Percentiles rank a stretch among this genome's conserved stretches.
These are phyloP conservation scores for Acacia acuminata DNA, from an alignment of 306 rosid species.

Conservation along the genomic window DNA sequence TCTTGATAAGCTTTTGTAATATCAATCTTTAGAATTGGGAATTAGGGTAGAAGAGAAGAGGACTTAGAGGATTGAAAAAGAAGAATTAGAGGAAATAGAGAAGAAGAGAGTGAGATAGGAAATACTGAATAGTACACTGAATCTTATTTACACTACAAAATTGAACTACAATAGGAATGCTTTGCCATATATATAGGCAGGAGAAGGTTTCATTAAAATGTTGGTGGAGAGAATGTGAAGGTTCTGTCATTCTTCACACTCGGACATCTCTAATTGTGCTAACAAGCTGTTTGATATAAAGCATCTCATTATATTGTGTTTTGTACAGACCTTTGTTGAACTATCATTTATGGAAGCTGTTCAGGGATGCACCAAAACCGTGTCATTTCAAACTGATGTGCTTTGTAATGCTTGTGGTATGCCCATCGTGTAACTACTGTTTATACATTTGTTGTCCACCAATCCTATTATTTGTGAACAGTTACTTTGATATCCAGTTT, in stretches of 20 bases:
- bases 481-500: slow-evolving; percentile 15
- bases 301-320: slow-evolving; percentile 14
- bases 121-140: too few species aligned
- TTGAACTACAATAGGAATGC: too few species aligned
- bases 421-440: slow-evolving; percentile 27
- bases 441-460: background rate
- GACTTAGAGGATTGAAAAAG: too few species aligned
- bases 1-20: background rate
- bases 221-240: slow-evolving; percentile 88
- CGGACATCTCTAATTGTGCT: background rate
- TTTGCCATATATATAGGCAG: too few species aligned
- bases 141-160: too few species aligned
- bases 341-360: slow-evolving; percentile 96
- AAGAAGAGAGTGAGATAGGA: too few species aligned
- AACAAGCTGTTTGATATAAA: slow-evolving; percentile 17
- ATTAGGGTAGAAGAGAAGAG: too few species aligned
- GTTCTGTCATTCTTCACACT: slow-evolving; percentile 40
- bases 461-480: background rate
- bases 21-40: too few species aligned
- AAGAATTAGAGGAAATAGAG: too few species aligned
- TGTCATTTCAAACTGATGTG: slow-evolving; percentile 68
- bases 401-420: slow-evolving; percentile 86
- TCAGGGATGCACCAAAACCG: slow-evolving; percentile 77
- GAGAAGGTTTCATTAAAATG: slow-evolving; percentile 25
- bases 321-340: slow-evolving; percentile 67